Percentiles rank a stretch among this genome's conserved stretches.
Conservation (phyloP, 2,329 filamentous ascomycete species). For the Pleurostoma richardsiae region DNA sequence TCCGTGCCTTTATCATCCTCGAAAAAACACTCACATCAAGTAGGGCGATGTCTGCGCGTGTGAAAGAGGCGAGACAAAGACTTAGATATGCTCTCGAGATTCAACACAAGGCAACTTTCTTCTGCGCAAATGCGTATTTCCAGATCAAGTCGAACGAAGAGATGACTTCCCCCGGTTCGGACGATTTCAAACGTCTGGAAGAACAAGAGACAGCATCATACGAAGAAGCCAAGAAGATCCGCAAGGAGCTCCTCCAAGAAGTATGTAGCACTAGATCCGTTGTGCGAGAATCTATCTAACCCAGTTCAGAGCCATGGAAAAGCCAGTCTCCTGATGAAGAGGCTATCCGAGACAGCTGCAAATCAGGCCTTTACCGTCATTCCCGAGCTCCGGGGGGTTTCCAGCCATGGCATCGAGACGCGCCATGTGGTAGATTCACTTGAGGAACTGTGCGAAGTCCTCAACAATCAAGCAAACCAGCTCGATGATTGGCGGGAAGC, state of each 20-base stretch:
- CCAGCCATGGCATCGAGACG: constrained; percentile 67
- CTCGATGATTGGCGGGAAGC: constrained; percentile 72
- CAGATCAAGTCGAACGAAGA: constrained; percentile 72
- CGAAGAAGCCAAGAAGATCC: constrained; percentile 69
- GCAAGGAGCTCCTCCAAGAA: constrained; percentile 71
- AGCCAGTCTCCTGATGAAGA: constrained; percentile 59
- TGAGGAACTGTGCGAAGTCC: constrained; percentile 55
- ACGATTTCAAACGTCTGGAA: constrained; percentile 62
- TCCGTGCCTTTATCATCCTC: no score
- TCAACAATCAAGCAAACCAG: constrained; percentile 68
- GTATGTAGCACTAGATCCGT: no score
- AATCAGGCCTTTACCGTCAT: constrained; percentile 56
- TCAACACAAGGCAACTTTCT: constrained; percentile 79
- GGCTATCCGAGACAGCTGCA: constrained; percentile 47
- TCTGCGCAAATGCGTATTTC: constrained; percentile 76
- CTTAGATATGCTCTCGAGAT: constrained; percentile 72
- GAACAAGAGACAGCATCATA: constrained; percentile 69
- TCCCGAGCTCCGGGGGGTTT: constrained; percentile 49
- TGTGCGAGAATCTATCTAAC: no score
- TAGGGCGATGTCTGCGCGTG: constrained; percentile 22
- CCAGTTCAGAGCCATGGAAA: constrained; percentile 32
- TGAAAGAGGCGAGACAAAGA: constrained; percentile 57
- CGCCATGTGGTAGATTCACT: constrained; percentile 61
- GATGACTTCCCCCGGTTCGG: constrained; percentile 60
- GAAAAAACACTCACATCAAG: no score